These are phyloP conservation scores for Cutaneotrichosporon cutaneum DNA, from an alignment of 1,284 basidiomycete genomes.

Conservation along the genomic window DNA sequence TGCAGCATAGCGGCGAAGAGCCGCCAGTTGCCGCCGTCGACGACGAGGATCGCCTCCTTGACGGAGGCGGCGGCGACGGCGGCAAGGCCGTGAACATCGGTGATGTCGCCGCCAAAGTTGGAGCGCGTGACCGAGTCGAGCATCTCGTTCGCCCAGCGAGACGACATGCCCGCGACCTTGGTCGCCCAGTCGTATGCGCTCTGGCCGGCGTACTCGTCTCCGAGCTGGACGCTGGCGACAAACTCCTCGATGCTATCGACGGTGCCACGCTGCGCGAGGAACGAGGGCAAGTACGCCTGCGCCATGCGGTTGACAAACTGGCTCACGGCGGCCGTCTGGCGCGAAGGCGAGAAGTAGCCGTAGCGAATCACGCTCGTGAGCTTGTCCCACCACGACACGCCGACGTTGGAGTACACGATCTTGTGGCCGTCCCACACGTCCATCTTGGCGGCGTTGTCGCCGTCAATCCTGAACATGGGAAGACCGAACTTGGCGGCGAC, in stretches of 20 bases:
- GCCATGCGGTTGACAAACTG: background rate
- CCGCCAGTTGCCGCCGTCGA: conserved; percentile 78
- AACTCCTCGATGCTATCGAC: conserved; percentile 39
- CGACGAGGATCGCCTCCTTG: conserved; percentile 23
- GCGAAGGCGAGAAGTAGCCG: background rate
- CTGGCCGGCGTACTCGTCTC: conserved; percentile 56
- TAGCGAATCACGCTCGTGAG: background rate
- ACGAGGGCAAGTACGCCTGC: conserved; percentile 38
- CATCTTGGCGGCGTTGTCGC: background rate
- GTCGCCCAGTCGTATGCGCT: conserved; percentile 65
- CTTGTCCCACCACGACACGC: background rate
- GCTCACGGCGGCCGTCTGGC: background rate
- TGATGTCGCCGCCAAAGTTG: conserved; percentile 68
- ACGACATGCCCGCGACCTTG: conserved; percentile 60
- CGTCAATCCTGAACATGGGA: background rate
- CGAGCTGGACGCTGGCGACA: conserved; percentile 37
- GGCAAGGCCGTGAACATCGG: conserved; percentile 72
- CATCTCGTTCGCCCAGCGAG: conserved; percentile 70
- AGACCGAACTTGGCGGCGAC: conserved; percentile 56
- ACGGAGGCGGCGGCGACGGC: conserved; percentile 70
- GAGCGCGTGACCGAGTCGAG: conserved; percentile 80
- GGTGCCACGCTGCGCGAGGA: conserved; percentile 34
- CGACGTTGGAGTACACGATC: background rate
- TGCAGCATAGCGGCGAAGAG: conserved; percentile 81
- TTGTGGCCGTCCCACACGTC: conserved; percentile 2